Conservation (phyloP, 495 filamentous ascomycete genomes). For the Thermothielavioides terrestris region DNA sequence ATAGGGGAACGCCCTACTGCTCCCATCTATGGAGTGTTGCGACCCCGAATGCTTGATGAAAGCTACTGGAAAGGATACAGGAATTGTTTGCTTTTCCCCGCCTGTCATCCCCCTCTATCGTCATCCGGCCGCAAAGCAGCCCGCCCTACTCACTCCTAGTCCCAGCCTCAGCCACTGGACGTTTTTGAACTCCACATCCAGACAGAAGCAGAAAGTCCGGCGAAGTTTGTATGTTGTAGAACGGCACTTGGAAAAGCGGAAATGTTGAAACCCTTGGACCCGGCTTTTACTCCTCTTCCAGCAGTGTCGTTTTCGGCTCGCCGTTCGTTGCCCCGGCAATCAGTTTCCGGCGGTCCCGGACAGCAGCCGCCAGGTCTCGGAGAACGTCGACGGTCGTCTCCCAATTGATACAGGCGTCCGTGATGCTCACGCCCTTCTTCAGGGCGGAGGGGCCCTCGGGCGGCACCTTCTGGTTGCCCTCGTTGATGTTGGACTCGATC, state of each 20-base stretch:
- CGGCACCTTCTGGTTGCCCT: constrained; percentile 92
- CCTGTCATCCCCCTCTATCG: no score
- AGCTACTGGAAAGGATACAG: no score
- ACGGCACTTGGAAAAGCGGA: no score
- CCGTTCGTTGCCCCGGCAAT: constrained; percentile 21
- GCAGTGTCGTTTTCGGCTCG: constrained; percentile 25
- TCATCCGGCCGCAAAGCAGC: no score
- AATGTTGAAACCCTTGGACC: no score
- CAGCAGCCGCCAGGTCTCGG: constrained; percentile 79
- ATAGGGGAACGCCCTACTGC: no score
- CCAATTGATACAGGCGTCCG: constrained; percentile 97
- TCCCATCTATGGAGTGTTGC: no score
- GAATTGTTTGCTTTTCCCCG: no score
- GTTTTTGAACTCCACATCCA: no score
- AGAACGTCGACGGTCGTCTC: constrained; percentile 75
- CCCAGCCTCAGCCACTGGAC: no score
- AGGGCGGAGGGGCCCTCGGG: constrained; percentile 67
- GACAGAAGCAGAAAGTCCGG: neutral
- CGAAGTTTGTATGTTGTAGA: neutral
- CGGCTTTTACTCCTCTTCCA: constrained; percentile 42
- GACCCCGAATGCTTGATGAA: no score
- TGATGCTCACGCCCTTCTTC: constrained; percentile 92
- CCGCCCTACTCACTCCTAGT: no score
- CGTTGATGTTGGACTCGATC: constrained; percentile 97
- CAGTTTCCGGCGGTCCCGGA: constrained; percentile 60